Evolutionary conservation across 306 rosid species (phyloP), one percentile per base, ranked within the genome.

Genomic region (Gillenia trifoliata): DNA sequence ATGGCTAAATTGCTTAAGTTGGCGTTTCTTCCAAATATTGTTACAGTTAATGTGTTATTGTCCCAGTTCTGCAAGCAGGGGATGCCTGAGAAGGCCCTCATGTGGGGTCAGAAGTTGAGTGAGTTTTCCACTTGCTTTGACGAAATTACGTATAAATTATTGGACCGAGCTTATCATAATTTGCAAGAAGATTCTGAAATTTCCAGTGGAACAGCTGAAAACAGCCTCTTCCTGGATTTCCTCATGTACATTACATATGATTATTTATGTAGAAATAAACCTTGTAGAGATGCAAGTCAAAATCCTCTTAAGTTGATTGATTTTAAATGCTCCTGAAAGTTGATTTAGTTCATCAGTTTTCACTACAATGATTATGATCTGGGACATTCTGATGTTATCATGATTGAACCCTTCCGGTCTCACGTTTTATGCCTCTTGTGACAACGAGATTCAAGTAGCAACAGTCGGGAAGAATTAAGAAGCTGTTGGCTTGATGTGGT

Each of bases 21-120:
- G 88, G 89, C 88, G 3, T 83, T 91, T 79, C 13, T 80, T 75
- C 96, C 96, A 2, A 91, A 91, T 75, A 84, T 72, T 43, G 86
- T 80, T 64, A 91, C 97, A 20, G 59, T 81, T 64, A 91, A 89
- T 75, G 76, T 88, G 38, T 62, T 91, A 78, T 65, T 88, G 80
- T 86, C 96, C 71, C 93, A 88, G 62, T 91, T 87, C 74, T 83
- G 91, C 83, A 91, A 82, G 83, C 86, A 91, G 70, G 93, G 95
- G 71, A 88, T 88, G 90, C 91, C 97, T 23, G 88, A 85, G 79
- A 89, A 64, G 81, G 88, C 97, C 62, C 73, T 89, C 52, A 79
- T 85, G 70, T 91, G 97, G 97, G 89, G 86, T 55, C 91, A 81
- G 83, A 91, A 85, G 84, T 85, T 89, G 66, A 83, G 84, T 52